phyloP scores from a whole-genome alignment of 352 stramenopile species.

The Hyaloperonospora brassicae region DNA sequence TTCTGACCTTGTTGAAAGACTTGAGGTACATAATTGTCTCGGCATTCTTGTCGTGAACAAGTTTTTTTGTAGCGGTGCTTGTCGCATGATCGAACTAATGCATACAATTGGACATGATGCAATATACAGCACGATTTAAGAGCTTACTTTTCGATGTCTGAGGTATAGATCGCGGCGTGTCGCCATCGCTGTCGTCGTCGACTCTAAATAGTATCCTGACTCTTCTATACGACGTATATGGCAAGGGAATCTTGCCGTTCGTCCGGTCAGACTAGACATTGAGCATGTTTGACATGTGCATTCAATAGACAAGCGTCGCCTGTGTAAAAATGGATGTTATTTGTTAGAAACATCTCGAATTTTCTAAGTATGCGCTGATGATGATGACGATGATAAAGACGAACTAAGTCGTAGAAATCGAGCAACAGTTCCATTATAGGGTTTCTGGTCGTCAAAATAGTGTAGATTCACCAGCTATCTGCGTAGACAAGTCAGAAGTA shows the following conservation, averaged over 20 bases:
- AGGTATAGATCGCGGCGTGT: conserved; percentile 21
- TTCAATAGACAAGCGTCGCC: conserved; percentile 19
- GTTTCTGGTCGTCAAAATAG: too few species aligned
- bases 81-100: background rate
- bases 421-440: too few species aligned
- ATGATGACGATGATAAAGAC: background rate
- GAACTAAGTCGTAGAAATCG: too few species aligned
- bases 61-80: background rate
- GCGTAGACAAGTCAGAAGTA: too few species aligned
- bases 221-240: conserved; percentile 70
- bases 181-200: conserved; percentile 26
- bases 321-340: conserved; percentile 10
- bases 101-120: conserved; percentile 2
- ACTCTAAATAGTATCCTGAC: conserved; percentile 43
- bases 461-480: too few species aligned
- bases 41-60: conserved; percentile 77
- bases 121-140: conserved; percentile 58
- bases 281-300: conserved; percentile 41
- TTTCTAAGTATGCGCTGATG: background rate
- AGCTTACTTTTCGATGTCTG: conserved; percentile 71
- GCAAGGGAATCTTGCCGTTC: conserved; percentile 69
- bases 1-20: conserved; percentile 66
- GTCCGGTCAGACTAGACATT: conserved; percentile 39
- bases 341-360: background rate
- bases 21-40: conserved; percentile 81